Percentiles rank a stretch among this genome's conserved stretches.
phyloP scores from a whole-genome alignment of 2,329 filamentous ascomycete genomes.

The Trichoderma afroharzianum region DNA sequence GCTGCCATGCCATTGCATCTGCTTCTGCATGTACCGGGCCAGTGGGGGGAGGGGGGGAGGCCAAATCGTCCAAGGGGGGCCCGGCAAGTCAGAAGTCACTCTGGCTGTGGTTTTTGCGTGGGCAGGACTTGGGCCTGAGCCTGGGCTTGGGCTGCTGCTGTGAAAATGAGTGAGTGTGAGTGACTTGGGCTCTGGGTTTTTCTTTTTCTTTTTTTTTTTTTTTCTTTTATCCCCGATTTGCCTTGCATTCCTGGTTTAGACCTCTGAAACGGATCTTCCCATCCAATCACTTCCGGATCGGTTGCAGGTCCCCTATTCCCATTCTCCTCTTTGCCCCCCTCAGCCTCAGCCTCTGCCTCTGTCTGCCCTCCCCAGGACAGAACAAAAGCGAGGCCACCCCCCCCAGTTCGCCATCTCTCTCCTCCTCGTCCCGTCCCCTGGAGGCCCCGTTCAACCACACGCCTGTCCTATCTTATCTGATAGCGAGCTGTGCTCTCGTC shows the following conservation, averaged over 20 bases:
- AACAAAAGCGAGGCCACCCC: neutral
- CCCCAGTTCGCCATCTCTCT: neutral
- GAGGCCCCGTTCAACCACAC: neutral
- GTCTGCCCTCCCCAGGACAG: neutral
- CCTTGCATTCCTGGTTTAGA: neutral
- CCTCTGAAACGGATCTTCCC: neutral
- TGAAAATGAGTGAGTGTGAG: neutral
- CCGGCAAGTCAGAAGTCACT: neutral
- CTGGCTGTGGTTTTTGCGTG: neutral
- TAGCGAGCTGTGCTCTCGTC: slow-evolving; percentile 9
- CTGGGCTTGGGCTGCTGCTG: neutral
- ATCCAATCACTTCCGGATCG: neutral
- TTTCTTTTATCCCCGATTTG: neutral
- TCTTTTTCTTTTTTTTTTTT: neutral
- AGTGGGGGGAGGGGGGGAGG: neutral
- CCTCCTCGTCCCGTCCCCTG: neutral
- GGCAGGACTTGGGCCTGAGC: neutral
- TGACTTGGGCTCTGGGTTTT: neutral
- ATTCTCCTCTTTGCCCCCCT: neutral
- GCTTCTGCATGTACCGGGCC: neutral
- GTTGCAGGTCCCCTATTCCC: neutral
- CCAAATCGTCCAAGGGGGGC: neutral
- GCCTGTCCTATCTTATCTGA: slow-evolving; percentile 9
- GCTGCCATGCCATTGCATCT: neutral
- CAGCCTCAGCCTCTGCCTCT: neutral